Evolutionary conservation across 352 stramenopile genomes (phyloP).

Genomic region (Globisporangium splendens): DNA sequence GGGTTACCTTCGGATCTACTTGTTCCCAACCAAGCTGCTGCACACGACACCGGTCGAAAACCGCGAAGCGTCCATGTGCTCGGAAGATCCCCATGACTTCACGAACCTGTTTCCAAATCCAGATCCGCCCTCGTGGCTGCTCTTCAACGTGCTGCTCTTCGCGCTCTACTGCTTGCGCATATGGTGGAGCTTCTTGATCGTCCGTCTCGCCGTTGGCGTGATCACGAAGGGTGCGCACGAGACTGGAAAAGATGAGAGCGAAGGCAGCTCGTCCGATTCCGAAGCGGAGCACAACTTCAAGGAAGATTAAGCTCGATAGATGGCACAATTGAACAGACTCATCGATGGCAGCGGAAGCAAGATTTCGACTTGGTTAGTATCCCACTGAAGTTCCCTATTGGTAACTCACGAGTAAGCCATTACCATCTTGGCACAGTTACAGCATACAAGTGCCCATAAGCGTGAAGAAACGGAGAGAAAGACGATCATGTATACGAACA

Average conservation of each 20-base stretch:
- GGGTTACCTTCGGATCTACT: slow-evolving; percentile 86
- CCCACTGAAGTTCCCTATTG: too few species aligned
- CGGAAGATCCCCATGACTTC: slow-evolving; percentile 62
- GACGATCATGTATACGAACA: too few species aligned
- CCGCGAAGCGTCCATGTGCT: slow-evolving; percentile 70
- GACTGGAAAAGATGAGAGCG: slow-evolving; percentile 81
- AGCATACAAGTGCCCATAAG: too few species aligned
- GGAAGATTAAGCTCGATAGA: slow-evolving; percentile 45
- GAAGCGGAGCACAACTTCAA: slow-evolving; percentile 55
- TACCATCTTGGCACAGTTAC: too few species aligned
- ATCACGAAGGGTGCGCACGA: slow-evolving; percentile 74
- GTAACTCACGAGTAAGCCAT: too few species aligned
- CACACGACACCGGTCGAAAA: slow-evolving; percentile 75
- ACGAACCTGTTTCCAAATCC: slow-evolving; percentile 60
- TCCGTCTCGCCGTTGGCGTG: slow-evolving; percentile 65
- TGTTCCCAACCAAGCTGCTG: slow-evolving; percentile 78
- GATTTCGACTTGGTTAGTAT: too few species aligned
- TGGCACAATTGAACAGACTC: too few species aligned
- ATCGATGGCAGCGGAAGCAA: too few species aligned
- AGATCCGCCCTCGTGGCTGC: slow-evolving; percentile 71
- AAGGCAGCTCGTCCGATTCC: slow-evolving; percentile 75
- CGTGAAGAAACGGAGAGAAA: too few species aligned
- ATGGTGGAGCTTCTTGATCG: slow-evolving; percentile 77
- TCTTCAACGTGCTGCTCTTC: slow-evolving; percentile 77
- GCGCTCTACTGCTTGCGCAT: slow-evolving; percentile 78